Conservation (phyloP, 2,329 filamentous ascomycete genomes). For the Pseudocercospora macadamiae region DNA sequence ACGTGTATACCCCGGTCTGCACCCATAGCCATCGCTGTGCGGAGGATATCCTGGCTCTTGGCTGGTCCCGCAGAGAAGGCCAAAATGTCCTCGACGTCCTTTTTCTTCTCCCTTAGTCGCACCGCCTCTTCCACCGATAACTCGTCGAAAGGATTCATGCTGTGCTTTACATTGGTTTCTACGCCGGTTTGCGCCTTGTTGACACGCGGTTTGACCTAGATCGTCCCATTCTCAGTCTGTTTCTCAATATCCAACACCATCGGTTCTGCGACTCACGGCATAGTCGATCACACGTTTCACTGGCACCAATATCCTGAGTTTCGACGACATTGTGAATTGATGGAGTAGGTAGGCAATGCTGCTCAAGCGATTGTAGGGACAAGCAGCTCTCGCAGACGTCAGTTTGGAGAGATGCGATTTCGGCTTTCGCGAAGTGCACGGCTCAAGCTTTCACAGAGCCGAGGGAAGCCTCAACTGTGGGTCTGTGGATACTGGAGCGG, state of each 20-base stretch:
- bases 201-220: conserved; percentile 69
- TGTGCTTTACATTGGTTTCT: conserved; percentile 94
- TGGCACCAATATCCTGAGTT: conserved; percentile 58
- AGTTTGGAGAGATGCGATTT: conserved; percentile 16
- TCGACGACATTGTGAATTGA: conserved; percentile 43
- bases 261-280: conserved; percentile 49
- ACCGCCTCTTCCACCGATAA: conserved; percentile 96
- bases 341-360: neutral
- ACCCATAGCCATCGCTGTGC: conserved; percentile 98
- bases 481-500: too few species aligned
- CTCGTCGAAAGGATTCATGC: conserved; percentile 99
- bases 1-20: conserved; percentile 91
- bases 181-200: conserved; percentile 79
- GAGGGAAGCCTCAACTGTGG: too few species aligned
- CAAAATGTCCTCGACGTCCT: conserved; percentile 81
- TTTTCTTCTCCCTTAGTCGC: conserved; percentile 79
- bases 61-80: conserved; percentile 84
- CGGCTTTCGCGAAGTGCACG: too few species aligned
- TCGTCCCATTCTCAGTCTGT: conserved; percentile 5
- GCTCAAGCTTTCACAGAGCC: conserved; percentile 12
- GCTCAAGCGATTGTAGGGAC: neutral
- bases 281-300: conserved; percentile 63
- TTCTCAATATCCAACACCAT: neutral
- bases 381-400: conserved; percentile 14
- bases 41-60: conserved; percentile 85